phyloP scores from a whole-genome alignment of 1,139 yeast species.

The Blastobotrys petasosporus region DNA sequence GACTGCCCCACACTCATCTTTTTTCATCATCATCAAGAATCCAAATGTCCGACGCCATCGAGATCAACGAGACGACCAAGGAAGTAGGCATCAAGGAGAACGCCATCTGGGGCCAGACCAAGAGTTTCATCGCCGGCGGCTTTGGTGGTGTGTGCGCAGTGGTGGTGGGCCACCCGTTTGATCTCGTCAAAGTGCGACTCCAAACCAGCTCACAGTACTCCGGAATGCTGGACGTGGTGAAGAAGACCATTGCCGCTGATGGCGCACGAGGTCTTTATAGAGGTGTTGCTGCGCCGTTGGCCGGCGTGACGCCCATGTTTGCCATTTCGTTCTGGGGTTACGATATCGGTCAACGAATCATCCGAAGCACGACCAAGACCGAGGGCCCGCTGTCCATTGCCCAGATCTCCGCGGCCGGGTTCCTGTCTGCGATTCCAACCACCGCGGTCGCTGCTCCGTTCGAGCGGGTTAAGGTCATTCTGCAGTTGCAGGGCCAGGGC shows the following conservation, averaged over 20 bases:
- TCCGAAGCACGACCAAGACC: conserved; percentile 40
- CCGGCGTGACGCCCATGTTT: conserved; percentile 97
- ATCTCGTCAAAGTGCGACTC: conserved; percentile 82
- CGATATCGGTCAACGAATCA: conserved; percentile 81
- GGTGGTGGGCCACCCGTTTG: conserved; percentile 93
- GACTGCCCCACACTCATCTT: background rate
- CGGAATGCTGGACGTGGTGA: conserved; percentile 60
- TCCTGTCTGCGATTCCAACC: conserved; percentile 89
- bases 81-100: conserved; percentile 9
- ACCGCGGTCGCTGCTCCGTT: conserved; percentile 95
- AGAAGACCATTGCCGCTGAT: conserved; percentile 60
- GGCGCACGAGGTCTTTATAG: conserved; percentile 77
- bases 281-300: conserved; percentile 82
- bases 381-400: conserved; percentile 49
- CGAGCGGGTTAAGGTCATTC: conserved; percentile 89
- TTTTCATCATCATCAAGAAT: background rate
- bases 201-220: conserved; percentile 61
- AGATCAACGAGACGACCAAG: conserved; percentile 5
- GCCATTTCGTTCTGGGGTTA: conserved; percentile 99
- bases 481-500: conserved; percentile 70
- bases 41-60: conserved; percentile 9
- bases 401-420: conserved; percentile 90
- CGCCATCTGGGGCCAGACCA: conserved; percentile 42
- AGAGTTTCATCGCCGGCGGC: conserved; percentile 89
- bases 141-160: conserved; percentile 82